A percentile compares a stretch with the other conserved stretches of the same genome.
Evolutionary conservation across 768 basidiomycete species (phyloP).

Genomic region (Suillus variegatus): DNA sequence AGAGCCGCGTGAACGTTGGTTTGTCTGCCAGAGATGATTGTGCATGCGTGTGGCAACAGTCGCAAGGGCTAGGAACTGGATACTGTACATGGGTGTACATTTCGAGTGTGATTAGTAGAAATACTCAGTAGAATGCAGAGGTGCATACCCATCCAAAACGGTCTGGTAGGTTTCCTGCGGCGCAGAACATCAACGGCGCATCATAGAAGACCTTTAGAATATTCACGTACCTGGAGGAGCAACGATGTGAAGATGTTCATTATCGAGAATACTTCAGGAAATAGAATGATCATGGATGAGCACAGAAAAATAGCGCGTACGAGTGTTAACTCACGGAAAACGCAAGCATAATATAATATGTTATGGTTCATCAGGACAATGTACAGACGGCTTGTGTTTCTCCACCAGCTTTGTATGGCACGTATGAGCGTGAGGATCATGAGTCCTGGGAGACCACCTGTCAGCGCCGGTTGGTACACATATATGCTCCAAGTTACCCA

Average conservation of each 20-base stretch:
- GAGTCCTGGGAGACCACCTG: not conserved
- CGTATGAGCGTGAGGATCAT: not conserved
- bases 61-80: not conserved
- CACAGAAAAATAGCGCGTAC: not conserved
- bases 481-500: not conserved
- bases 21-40: not conserved
- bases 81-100: not conserved
- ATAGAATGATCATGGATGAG: not conserved
- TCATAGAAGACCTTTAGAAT: not conserved
- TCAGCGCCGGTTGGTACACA: not conserved
- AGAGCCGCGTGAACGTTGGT: too few species aligned
- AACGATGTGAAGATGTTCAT: not conserved
- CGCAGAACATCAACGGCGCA: not conserved
- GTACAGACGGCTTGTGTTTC: not conserved
- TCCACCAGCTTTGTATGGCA: not conserved
- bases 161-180: not conserved
- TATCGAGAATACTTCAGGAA: not conserved
- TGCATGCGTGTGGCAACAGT: not conserved
- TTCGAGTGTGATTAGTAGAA: not conserved
- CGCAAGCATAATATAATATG: not conserved
- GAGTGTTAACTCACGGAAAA: not conserved
- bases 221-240: not conserved
- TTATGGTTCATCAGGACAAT: not conserved
- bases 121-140: too few species aligned
- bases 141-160: not conserved